Percentiles rank a stretch among this genome's conserved stretches.
Conservation (phyloP, 1,284 basidiomycete genomes). For the Cryptococcus neoformans region DNA sequence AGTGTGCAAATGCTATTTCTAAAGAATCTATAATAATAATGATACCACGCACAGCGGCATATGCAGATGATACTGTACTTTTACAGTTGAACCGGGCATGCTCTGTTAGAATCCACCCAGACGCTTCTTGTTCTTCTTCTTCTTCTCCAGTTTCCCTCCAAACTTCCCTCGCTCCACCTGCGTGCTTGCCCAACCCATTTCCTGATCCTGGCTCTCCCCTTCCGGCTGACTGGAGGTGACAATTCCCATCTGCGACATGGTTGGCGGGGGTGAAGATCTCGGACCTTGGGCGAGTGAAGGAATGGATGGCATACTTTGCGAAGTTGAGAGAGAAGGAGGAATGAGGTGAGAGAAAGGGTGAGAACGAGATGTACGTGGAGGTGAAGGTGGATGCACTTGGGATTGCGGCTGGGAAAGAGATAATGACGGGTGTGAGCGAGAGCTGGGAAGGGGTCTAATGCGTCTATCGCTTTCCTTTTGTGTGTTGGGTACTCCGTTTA, state of each 20-base stretch:
- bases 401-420: not conserved
- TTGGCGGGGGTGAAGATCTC: constrained; percentile 11
- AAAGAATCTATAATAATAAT: too few species aligned
- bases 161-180: constrained; percentile 34
- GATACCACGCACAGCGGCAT: too few species aligned
- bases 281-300: not conserved
- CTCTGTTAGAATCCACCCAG: constrained; percentile 35
- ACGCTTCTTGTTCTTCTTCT: constrained; percentile 33
- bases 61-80: too few species aligned
- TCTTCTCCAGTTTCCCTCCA: constrained; percentile 22
- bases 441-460: not conserved
- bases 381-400: not conserved
- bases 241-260: not conserved
- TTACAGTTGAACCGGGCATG: not conserved
- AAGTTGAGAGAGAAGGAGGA: not conserved
- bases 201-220: constrained; percentile 1
- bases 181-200: constrained; percentile 16
- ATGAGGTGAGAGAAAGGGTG: not conserved
- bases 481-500: not conserved
- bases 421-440: not conserved
- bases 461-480: not conserved
- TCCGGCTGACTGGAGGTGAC: not conserved
- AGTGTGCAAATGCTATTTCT: not conserved
- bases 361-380: not conserved
- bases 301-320: not conserved